Evolutionary conservation across 2,329 filamentous ascomycete genomes (phyloP).

Genomic region (Colletotrichum liaoningense): DNA sequence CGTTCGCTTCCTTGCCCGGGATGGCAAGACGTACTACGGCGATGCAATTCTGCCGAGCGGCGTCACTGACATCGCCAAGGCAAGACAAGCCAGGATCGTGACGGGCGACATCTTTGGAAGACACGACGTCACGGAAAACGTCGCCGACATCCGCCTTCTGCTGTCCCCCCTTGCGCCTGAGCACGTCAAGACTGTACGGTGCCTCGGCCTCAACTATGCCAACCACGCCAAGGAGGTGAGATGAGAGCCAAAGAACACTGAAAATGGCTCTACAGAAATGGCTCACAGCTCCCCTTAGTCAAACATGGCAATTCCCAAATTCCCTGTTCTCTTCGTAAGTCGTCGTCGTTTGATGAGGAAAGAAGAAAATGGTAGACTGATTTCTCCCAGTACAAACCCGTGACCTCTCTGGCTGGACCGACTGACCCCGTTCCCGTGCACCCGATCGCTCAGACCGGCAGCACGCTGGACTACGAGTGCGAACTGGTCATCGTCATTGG

Average conservation of each 20-base stretch:
- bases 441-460: conserved; percentile 70
- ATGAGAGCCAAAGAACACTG: not conserved
- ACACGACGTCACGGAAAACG: conserved; percentile 71
- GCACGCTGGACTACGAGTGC: conserved; percentile 83
- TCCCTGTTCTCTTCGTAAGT: conserved; percentile 76
- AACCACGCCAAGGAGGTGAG: conserved; percentile 74
- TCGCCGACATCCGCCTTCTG: conserved; percentile 66
- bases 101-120: conserved; percentile 74
- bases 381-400: conserved; percentile 70
- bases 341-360: not conserved
- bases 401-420: conserved; percentile 73
- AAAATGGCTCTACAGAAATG: too few species aligned
- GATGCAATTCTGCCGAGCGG: conserved; percentile 76
- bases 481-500: conserved; percentile 82
- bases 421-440: conserved; percentile 75
- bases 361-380: not conserved
- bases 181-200: conserved; percentile 75
- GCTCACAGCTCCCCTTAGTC: conserved; percentile 50
- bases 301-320: conserved; percentile 75
- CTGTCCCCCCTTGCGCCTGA: conserved; percentile 72
- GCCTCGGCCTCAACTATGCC: conserved; percentile 78
- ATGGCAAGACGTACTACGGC: conserved; percentile 78
- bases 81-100: conserved; percentile 71
- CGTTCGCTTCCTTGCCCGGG: conserved; percentile 77
- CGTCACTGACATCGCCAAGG: conserved; percentile 69